Conservation (phyloP, 371 early-diverging fungal species). For the Rhizomucor miehei region DNA sequence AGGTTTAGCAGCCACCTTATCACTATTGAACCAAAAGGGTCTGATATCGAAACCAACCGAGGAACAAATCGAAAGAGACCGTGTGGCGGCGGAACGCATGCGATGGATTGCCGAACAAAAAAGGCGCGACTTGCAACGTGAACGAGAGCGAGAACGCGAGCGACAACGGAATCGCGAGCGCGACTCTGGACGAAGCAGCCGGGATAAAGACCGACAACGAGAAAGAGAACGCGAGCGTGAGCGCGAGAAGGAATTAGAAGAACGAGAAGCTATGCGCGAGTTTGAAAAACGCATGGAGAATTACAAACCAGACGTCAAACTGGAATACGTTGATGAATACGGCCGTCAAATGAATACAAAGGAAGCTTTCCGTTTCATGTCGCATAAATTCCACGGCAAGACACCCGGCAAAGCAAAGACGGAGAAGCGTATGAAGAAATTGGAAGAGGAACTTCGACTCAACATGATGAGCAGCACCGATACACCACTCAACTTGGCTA, state of each 20-base stretch:
- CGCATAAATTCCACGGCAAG: constrained; percentile 96
- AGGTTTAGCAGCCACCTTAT: constrained; percentile 86
- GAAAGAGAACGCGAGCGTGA: constrained; percentile 47
- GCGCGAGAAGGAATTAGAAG: constrained; percentile 55
- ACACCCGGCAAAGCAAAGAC: constrained; percentile 91
- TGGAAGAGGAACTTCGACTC: constrained; percentile 78
- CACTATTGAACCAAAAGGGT: constrained; percentile 72
- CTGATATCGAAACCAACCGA: constrained; percentile 40
- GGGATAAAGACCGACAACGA: constrained; percentile 32
- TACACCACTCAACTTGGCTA: constrained; percentile 76
- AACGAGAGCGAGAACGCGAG: constrained; percentile 39
- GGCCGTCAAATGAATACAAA: constrained; percentile 81
- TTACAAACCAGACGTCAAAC: constrained; percentile 85
- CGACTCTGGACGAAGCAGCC: constrained; percentile 19
- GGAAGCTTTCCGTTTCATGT: constrained; percentile 90
- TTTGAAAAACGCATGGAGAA: constrained; percentile 81
- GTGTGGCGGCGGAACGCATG: constrained; percentile 59
- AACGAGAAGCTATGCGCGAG: constrained; percentile 69
- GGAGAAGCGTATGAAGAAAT: constrained; percentile 81
- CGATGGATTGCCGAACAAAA: constrained; percentile 72
- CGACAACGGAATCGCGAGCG: constrained; percentile 26
- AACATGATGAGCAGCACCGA: constrained; percentile 77
- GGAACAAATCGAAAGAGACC: constrained; percentile 65
- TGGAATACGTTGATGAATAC: constrained; percentile 89
- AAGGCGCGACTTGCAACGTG: constrained; percentile 49